phyloP scores from a whole-genome alignment of 352 stramenopile genomes.

The Phytophthora podocarpi region DNA sequence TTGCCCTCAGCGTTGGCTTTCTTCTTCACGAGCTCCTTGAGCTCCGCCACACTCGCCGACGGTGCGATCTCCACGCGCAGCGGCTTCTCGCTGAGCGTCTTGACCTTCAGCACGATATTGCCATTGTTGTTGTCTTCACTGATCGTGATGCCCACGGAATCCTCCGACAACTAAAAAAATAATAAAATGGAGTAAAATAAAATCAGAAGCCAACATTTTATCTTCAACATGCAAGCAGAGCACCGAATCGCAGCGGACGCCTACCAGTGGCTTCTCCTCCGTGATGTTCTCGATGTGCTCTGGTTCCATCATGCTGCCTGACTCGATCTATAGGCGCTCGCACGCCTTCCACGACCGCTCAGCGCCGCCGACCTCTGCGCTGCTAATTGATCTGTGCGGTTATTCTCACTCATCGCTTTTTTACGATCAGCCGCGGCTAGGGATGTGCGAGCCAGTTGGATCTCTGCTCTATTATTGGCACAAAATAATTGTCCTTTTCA shows the following conservation, averaged over 20 bases:
- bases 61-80: slow-evolving; percentile 76
- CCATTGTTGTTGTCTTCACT: slow-evolving; percentile 46
- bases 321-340: slow-evolving; percentile 10
- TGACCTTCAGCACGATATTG: slow-evolving; percentile 76
- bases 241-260: background rate
- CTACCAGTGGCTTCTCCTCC: slow-evolving; percentile 70
- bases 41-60: slow-evolving; percentile 60
- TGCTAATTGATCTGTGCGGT: slow-evolving; percentile 34
- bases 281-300: slow-evolving; percentile 59
- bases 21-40: slow-evolving; percentile 83
- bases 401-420: slow-evolving; percentile 31
- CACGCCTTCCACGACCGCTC: slow-evolving; percentile 33
- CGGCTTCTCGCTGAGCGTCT: slow-evolving; percentile 88
- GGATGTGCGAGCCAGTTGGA: slow-evolving; percentile 43
- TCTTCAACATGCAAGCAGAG: background rate
- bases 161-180: slow-evolving; percentile 46
- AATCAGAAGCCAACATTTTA: background rate
- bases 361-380: slow-evolving; percentile 11
- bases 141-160: slow-evolving; percentile 62
- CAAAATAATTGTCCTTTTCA: slow-evolving; percentile 17
- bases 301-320: slow-evolving; percentile 63
- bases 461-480: slow-evolving; percentile 25
- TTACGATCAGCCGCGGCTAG: slow-evolving; percentile 19
- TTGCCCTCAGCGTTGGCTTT: slow-evolving; percentile 79
- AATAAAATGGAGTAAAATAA: background rate